Percentiles rank a stretch among this genome's conserved stretches.
phyloP scores from a whole-genome alignment of 306 rosid genomes.

The Argentina anserina region DNA sequence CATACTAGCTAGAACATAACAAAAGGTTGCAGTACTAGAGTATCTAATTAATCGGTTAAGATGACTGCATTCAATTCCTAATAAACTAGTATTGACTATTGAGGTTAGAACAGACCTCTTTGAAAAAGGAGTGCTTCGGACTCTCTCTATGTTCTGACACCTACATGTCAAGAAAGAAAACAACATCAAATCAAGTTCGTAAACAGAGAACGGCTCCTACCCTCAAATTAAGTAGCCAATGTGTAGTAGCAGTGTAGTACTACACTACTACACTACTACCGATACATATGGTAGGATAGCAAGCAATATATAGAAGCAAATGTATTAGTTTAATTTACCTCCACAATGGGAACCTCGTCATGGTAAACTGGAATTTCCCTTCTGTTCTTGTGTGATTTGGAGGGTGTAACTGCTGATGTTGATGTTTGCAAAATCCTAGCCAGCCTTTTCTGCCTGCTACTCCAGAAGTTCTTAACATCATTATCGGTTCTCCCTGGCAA shows the following conservation, averaged over 20 bases:
- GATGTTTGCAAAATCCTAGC: conserved; percentile 66
- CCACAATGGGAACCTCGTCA: conserved; percentile 27
- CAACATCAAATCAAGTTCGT: no score
- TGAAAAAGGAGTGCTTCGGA: background rate
- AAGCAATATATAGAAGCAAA: no score
- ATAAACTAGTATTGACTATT: background rate
- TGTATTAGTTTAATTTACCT: conserved; percentile 37
- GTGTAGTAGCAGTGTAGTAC: no score
- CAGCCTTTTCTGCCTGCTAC: conserved; percentile 84
- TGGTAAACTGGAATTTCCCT: conserved; percentile 22
- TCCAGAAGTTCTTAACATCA: conserved; percentile 96
- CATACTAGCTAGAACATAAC: background rate
- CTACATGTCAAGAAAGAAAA: background rate
- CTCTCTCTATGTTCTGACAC: background rate
- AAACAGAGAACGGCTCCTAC: no score
- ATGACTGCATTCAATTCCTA: background rate
- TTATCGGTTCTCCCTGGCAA: conserved; percentile 81
- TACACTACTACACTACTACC: no score
- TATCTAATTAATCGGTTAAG: no score
- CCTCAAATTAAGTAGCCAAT: no score
- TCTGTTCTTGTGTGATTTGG: conserved; percentile 51
- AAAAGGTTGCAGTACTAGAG: no score
- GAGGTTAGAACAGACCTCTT: background rate
- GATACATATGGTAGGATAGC: no score
- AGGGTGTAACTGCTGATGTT: conserved; percentile 21